These are phyloP conservation scores for Ramaria rubella DNA, from an alignment of 768 basidiomycete genomes.

Conservation along the genomic window DNA sequence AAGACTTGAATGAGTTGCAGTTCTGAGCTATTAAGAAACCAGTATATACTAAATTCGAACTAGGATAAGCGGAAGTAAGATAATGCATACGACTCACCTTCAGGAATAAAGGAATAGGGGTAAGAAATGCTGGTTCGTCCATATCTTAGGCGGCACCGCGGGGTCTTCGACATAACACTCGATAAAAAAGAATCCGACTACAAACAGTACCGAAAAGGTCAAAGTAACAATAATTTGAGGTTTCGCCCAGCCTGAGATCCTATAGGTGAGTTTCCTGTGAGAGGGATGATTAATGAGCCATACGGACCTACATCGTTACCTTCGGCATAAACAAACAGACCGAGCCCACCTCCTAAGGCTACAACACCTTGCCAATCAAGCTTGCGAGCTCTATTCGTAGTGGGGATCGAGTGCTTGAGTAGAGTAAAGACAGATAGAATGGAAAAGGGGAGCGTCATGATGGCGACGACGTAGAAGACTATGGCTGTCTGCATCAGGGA, in stretches of 20 bases:
- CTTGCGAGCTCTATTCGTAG: not conserved
- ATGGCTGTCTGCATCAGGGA: not conserved
- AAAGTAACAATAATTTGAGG: slow-evolving; percentile 41
- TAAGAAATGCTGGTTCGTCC: slow-evolving; percentile 3
- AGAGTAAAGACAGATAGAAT: slow-evolving; percentile 28
- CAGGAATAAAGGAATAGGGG: slow-evolving; percentile 7
- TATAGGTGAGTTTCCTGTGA: no score
- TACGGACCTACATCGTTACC: slow-evolving; percentile 5
- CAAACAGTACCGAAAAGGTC: slow-evolving; percentile 36
- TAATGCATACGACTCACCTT: no score
- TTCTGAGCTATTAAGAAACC: not conserved
- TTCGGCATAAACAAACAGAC: slow-evolving; percentile 5
- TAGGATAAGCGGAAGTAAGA: not conserved
- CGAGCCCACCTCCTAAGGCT: not conserved
- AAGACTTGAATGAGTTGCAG: slow-evolving; percentile 9
- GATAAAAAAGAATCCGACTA: slow-evolving; percentile 41
- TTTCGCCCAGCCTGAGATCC: no score
- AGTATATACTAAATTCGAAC: not conserved
- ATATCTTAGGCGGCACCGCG: slow-evolving; percentile 7
- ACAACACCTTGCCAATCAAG: slow-evolving; percentile 9
- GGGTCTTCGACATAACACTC: slow-evolving; percentile 6
- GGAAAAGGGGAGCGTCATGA: slow-evolving; percentile 31
- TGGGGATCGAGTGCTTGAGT: slow-evolving; percentile 20
- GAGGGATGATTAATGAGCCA: no score
- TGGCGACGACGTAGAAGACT: slow-evolving; percentile 42